A percentile compares a stretch with the other conserved stretches of the same genome.
Evolutionary conservation across 306 rosid species (phyloP).

Genomic region (Cotoneaster glaucophyllus): DNA sequence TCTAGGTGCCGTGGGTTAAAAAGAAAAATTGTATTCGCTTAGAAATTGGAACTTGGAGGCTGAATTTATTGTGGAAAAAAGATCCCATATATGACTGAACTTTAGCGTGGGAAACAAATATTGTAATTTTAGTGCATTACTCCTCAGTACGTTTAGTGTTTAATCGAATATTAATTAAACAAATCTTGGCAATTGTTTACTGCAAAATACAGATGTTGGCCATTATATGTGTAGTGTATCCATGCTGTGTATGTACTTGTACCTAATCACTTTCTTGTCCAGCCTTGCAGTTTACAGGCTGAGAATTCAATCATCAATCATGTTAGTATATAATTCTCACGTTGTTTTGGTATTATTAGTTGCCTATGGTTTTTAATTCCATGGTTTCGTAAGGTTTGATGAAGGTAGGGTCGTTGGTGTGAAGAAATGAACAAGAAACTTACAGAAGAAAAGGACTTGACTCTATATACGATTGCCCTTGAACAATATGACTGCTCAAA

Average conservation of each 20-base stretch:
- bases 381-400: background rate
- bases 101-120: too few species aligned
- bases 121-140: background rate
- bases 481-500: background rate
- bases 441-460: background rate
- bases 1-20: too few species aligned
- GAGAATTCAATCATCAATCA: background rate
- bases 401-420: background rate
- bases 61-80: background rate
- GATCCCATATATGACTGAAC: background rate
- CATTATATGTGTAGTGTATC: background rate
- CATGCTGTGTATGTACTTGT: background rate
- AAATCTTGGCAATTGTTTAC: background rate
- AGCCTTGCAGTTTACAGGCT: background rate
- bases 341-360: background rate
- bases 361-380: background rate
- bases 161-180: background rate
- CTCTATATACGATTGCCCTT: background rate
- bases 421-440: background rate
- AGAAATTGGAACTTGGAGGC: background rate
- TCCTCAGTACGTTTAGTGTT: background rate
- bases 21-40: too few species aligned
- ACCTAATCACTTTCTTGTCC: background rate
- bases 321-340: background rate
- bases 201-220: background rate